Percentiles rank a stretch among this genome's conserved stretches.
Evolutionary conservation across 768 basidiomycete genomes (phyloP).

Genomic region (Sporobolomyces phaffii): DNA sequence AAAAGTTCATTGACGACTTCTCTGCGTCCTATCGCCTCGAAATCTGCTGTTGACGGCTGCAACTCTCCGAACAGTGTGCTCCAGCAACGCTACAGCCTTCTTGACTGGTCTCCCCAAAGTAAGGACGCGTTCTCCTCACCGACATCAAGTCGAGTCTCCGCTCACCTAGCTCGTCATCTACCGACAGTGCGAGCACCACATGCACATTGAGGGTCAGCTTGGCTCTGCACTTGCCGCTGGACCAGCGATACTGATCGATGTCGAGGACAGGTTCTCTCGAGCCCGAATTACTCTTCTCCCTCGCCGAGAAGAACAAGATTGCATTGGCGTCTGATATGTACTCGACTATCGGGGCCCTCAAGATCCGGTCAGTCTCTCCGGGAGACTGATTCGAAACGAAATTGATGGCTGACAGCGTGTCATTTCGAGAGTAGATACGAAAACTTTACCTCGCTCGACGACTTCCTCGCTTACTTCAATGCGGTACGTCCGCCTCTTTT

Average conservation of each 20-base stretch:
- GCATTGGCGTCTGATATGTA: conserved; percentile 16
- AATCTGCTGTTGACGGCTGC: background rate
- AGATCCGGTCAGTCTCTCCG: conserved; percentile 17
- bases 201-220: conserved; percentile 40
- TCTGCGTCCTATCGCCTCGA: background rate
- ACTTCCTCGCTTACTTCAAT: conserved; percentile 38
- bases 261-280: conserved; percentile 18
- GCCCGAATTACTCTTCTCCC: conserved; percentile 34
- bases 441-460: conserved; percentile 37
- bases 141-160: background rate
- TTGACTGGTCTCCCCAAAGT: conserved; percentile 30
- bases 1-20: conserved; percentile 5
- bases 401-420: too few relatives aligned
- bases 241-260: background rate
- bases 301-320: conserved; percentile 36
- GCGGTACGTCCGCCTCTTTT: background rate
- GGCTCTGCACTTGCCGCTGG: background rate
- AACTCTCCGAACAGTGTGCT: conserved; percentile 1
- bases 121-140: background rate
- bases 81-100: conserved; percentile 11
- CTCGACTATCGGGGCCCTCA: conserved; percentile 22
- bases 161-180: background rate
- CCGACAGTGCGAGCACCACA: conserved; percentile 39
- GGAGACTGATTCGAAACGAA: background rate
- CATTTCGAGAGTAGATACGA: conserved; percentile 25